Conservation (phyloP, 73 alveolate genomes). For the Diophrys appendiculata region DNA sequence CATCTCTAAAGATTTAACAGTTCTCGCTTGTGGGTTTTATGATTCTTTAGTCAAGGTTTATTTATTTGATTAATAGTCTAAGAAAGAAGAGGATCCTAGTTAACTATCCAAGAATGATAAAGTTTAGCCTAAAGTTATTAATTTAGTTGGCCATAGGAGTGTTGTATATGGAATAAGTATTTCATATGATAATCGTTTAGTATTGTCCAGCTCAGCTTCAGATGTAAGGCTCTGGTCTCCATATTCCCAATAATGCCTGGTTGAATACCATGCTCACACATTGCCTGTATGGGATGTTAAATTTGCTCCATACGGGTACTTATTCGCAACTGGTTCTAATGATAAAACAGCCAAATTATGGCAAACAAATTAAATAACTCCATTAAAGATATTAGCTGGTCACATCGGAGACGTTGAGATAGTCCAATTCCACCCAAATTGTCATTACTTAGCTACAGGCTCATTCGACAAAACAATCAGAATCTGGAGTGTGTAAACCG, state of each 20-base stretch:
- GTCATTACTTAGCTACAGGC: slow-evolving; percentile 87
- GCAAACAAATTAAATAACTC: slow-evolving; percentile 73
- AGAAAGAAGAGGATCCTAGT: too few relatives aligned
- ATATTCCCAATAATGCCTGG: slow-evolving; percentile 57
- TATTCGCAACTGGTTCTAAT: slow-evolving; percentile 87
- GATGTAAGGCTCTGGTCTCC: slow-evolving; percentile 85
- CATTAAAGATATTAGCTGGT: slow-evolving; percentile 81
- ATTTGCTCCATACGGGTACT: slow-evolving; percentile 85
- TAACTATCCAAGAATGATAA: too few relatives aligned
- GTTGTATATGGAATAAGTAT: slow-evolving; percentile 81
- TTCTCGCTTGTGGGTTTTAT: background rate
- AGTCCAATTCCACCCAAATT: slow-evolving; percentile 88
- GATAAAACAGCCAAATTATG: slow-evolving; percentile 87
- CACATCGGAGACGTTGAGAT: slow-evolving; percentile 87
- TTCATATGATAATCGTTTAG: slow-evolving; percentile 67
- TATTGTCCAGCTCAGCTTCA: slow-evolving; percentile 84
- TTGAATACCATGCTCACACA: slow-evolving; percentile 70
- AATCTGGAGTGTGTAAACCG: slow-evolving; percentile 74
- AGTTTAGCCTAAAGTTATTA: slow-evolving; percentile 3
- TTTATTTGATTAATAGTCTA: too few relatives aligned
- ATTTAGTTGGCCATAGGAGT: slow-evolving; percentile 78
- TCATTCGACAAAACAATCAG: slow-evolving; percentile 90
- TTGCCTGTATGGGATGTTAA: slow-evolving; percentile 86
- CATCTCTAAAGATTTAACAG: background rate
- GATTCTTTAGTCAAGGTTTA: background rate